phyloP scores from a whole-genome alignment of 2,329 filamentous ascomycete genomes.

The Sporothrix globosa region DNA sequence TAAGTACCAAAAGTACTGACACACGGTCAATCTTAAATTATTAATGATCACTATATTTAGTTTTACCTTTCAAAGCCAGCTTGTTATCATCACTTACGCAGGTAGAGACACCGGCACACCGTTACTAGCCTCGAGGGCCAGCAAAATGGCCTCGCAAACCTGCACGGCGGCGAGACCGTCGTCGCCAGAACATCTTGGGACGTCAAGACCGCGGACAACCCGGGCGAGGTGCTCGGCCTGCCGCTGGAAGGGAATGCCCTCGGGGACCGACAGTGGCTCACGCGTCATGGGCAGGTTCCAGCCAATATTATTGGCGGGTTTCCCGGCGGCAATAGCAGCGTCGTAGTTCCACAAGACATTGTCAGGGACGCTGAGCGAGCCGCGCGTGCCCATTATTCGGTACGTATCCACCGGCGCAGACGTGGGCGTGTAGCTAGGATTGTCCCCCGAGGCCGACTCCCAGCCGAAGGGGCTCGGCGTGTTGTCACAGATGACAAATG shows the following conservation, averaged over 20 bases:
- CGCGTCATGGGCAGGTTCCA: constrained; percentile 1
- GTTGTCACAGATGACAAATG: constrained; percentile 4
- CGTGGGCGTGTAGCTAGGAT: neutral
- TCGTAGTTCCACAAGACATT: neutral
- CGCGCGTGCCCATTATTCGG: neutral
- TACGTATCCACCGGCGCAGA: neutral
- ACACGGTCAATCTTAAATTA: too few relatives aligned
- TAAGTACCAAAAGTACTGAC: too few relatives aligned
- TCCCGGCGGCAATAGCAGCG: neutral
- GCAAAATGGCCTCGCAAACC: constrained; percentile 15
- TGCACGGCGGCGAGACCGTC: constrained; percentile 12
- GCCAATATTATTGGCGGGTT: neutral
- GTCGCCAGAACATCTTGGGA: neutral
- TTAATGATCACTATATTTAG: too few relatives aligned
- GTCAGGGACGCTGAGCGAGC: constrained; percentile 6
- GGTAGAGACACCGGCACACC: neutral
- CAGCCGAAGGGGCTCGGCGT: constrained; percentile 25
- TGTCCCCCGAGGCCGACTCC: constrained; percentile 7
- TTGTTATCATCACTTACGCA: neutral
- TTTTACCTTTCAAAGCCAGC: too few relatives aligned
- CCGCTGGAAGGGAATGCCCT: constrained; percentile 7
- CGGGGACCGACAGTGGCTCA: neutral
- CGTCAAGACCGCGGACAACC: neutral
- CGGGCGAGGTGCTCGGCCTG: constrained; percentile 7
- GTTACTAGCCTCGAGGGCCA: neutral